Evolutionary conservation across 2,329 filamentous ascomycete species (phyloP).

Genomic region (Sporothrix globosa): DNA sequence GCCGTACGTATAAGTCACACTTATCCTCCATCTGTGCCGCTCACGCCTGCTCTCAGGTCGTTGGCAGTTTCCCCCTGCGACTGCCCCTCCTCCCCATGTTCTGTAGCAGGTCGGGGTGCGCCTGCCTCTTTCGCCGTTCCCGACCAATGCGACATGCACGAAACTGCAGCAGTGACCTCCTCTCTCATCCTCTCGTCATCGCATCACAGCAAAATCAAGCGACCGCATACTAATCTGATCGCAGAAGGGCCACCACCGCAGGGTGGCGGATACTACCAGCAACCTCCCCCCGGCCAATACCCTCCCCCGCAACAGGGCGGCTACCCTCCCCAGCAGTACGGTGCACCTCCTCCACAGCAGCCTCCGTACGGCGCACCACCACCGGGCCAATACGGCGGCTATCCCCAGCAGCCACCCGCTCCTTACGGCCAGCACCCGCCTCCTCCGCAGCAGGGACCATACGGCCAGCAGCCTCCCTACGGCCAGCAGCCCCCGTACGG

Average conservation of each 20-base stretch:
- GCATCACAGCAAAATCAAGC: background rate
- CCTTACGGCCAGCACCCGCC: constrained; percentile 32
- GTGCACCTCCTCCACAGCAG: constrained; percentile 38
- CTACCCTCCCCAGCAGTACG: constrained; percentile 41
- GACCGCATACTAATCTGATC: background rate
- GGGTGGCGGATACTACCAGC: constrained; percentile 34
- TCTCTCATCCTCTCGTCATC: background rate
- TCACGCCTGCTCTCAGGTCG: background rate
- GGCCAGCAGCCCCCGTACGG: constrained; percentile 40
- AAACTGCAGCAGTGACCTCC: background rate
- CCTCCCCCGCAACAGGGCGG: constrained; percentile 41
- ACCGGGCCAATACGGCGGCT: constrained; percentile 35
- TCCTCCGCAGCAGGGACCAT: constrained; percentile 31
- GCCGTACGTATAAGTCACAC: constrained; percentile 40
- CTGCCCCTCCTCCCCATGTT: background rate
- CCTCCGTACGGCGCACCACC: constrained; percentile 41
- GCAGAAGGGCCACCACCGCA: constrained; percentile 34
- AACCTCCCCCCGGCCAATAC: constrained; percentile 35
- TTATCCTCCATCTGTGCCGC: background rate
- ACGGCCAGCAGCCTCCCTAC: constrained; percentile 40
- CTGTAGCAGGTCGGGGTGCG: background rate
- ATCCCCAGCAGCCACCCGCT: constrained; percentile 32
- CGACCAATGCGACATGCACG: background rate
- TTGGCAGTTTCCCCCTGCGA: background rate
- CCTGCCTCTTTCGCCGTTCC: background rate